phyloP scores from a whole-genome alignment of 164 flowering plant genomes.

The Cinnamomum micranthum region DNA sequence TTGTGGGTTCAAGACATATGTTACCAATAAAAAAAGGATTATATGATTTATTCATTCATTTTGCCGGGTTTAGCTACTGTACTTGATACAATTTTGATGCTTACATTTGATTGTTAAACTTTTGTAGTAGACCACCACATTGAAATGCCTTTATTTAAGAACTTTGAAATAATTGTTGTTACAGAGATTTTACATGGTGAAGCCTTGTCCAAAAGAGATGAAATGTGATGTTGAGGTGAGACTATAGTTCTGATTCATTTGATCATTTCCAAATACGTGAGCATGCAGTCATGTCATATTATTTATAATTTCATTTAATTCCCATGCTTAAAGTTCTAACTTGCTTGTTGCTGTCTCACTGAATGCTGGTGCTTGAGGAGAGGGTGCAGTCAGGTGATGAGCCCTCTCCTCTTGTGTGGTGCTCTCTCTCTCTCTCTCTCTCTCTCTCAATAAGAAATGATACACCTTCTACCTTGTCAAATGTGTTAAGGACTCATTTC shows the following conservation, averaged over 20 bases:
- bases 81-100: no score
- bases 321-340: not conserved
- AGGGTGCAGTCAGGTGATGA: no score
- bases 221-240: slow-evolving; percentile 97
- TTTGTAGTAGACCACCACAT: not conserved
- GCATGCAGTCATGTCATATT: not conserved
- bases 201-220: slow-evolving; percentile 96
- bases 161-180: slow-evolving; percentile 12
- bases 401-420: no score
- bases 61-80: no score
- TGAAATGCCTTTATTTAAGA: not conserved
- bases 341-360: not conserved
- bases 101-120: not conserved
- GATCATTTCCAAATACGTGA: not conserved
- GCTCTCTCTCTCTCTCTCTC: no score
- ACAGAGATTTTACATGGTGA: slow-evolving; percentile 96
- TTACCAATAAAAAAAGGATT: no score
- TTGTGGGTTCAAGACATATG: no score
- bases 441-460: no score
- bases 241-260: not conserved
- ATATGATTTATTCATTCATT: no score
- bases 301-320: not conserved
- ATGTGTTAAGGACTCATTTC: no score
- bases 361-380: not conserved
- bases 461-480: no score